Evolutionary conservation across 129 eudicot genomes (phyloP).

Genomic region (Chrysanthemum seticuspe): DNA sequence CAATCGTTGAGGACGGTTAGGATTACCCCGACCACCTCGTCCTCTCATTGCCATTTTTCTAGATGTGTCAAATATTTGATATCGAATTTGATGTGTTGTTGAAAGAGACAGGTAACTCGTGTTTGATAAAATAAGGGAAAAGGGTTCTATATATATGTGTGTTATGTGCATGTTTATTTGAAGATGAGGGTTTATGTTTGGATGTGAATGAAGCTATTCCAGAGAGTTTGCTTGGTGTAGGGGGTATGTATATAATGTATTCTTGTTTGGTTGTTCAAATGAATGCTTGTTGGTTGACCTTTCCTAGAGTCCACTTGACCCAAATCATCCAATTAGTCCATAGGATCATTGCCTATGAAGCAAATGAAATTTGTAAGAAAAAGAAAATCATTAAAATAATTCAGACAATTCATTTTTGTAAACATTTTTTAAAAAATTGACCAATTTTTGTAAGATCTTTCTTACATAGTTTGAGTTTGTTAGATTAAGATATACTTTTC

Average conservation of each 20-base stretch:
- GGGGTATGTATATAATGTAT: conserved; percentile 15
- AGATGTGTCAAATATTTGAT: background rate
- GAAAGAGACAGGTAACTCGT: conserved; percentile 14
- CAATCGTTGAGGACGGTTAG: conserved; percentile 22
- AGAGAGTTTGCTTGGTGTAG: conserved; percentile 28
- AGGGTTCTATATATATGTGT: background rate
- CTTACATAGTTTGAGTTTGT: too few species aligned
- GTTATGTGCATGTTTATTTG: background rate
- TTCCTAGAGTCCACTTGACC: conserved; percentile 32
- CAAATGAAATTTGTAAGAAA: background rate
- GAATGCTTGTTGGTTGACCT: conserved; percentile 27
- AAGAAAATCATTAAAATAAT: background rate
- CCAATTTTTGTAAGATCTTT: background rate
- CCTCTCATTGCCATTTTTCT: conserved; percentile 62
- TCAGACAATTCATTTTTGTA: background rate
- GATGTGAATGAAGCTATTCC: conserved; percentile 26
- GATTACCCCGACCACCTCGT: conserved; percentile 36
- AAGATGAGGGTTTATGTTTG: conserved; percentile 9
- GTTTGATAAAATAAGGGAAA: background rate
- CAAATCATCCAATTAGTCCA: background rate
- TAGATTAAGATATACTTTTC: too few species aligned
- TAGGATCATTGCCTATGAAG: conserved; percentile 13
- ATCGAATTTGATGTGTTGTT: conserved; percentile 5
- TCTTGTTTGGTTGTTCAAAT: conserved; percentile 22
- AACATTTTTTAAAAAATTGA: background rate